Evolutionary conservation across 371 early-diverging fungal genomes (phyloP).

Genomic region (Blakeslea trispora): DNA sequence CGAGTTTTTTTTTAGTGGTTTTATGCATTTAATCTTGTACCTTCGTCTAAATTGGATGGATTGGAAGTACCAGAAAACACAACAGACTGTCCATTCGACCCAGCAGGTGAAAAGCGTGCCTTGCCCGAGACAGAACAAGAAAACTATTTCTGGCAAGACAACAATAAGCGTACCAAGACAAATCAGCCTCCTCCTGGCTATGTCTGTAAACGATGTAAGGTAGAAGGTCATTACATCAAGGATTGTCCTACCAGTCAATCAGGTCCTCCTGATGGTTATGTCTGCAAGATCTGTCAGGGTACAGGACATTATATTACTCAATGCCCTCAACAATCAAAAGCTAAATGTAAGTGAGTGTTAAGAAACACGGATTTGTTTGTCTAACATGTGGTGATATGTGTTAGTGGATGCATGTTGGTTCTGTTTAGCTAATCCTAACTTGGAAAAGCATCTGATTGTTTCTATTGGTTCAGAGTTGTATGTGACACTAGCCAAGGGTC

Average conservation of each 20-base stretch:
- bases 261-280: slow-evolving; percentile 48
- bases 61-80: slow-evolving; percentile 52
- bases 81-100: slow-evolving; percentile 66
- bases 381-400: too few species aligned
- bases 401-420: slow-evolving; percentile 79
- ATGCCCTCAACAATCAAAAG: slow-evolving; percentile 50
- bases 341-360: slow-evolving; percentile 27
- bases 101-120: slow-evolving; percentile 33
- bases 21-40: slow-evolving; percentile 86
- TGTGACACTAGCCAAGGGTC: slow-evolving; percentile 77
- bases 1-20: too few species aligned
- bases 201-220: slow-evolving; percentile 54
- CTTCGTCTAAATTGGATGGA: slow-evolving; percentile 55
- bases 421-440: slow-evolving; percentile 78
- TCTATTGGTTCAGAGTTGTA: slow-evolving; percentile 76
- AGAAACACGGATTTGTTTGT: too few species aligned
- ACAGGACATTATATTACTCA: slow-evolving; percentile 68
- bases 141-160: slow-evolving; percentile 46
- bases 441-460: slow-evolving; percentile 80
- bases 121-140: slow-evolving; percentile 31
- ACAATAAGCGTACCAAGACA: slow-evolving; percentile 29
- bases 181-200: slow-evolving; percentile 45
- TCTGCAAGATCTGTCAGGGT: slow-evolving; percentile 57
- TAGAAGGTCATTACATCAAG: slow-evolving; percentile 45
- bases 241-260: slow-evolving; percentile 30